A percentile compares a stretch with the other conserved stretches of the same genome.
phyloP scores from a whole-genome alignment of 1,139 yeast species.

The Candida glucosophila region DNA sequence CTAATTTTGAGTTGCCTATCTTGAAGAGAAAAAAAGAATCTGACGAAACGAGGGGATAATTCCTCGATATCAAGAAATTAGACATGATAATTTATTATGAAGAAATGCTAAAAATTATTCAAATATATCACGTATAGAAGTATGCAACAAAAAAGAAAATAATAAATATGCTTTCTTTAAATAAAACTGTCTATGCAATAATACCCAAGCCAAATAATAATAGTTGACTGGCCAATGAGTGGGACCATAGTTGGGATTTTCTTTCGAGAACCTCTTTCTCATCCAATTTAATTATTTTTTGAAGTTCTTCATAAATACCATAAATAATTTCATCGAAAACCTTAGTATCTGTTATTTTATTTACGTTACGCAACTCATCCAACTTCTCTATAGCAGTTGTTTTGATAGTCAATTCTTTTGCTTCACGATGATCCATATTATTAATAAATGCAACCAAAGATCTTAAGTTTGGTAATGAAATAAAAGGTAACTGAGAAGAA shows the following conservation, averaged over 20 bases:
- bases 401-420: slow-evolving; percentile 33
- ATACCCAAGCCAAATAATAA: slow-evolving; percentile 53
- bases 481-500: slow-evolving; percentile 43
- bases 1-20: neutral
- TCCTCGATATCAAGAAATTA: too few species aligned
- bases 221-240: slow-evolving; percentile 51
- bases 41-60: too few species aligned
- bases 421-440: slow-evolving; percentile 7
- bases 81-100: too few species aligned
- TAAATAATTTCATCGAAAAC: slow-evolving; percentile 47
- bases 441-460: slow-evolving; percentile 56
- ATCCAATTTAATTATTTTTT: slow-evolving; percentile 44
- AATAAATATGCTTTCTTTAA: neutral
- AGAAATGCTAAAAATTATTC: too few species aligned
- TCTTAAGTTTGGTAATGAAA: slow-evolving; percentile 51
- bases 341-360: slow-evolving; percentile 39
- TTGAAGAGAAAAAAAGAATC: slow-evolving; percentile 41
- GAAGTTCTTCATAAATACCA: slow-evolving; percentile 50
- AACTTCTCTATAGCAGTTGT: slow-evolving; percentile 56
- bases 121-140: neutral
- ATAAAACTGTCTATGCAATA: slow-evolving; percentile 34
- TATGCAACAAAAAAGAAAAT: neutral
- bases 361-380: slow-evolving; percentile 41
- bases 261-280: slow-evolving; percentile 35
- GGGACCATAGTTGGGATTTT: slow-evolving; percentile 50